phyloP scores from a whole-genome alignment of 2,329 filamentous ascomycete species.

The Sphaerulina musiva region DNA sequence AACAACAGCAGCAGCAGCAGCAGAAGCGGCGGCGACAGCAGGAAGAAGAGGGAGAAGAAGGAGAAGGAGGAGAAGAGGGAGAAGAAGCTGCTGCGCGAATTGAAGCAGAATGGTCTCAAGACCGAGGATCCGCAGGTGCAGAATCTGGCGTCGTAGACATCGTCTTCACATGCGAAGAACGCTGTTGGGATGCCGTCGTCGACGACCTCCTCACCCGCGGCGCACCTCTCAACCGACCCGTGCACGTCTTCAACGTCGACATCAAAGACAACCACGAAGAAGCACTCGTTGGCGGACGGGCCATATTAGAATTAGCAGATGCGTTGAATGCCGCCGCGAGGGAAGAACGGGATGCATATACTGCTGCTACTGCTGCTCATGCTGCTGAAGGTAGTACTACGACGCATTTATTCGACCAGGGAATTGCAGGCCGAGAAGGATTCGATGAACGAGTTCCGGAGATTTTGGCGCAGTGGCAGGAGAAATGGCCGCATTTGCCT shows the following conservation, averaged over 20 bases:
- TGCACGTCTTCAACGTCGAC: slow-evolving; percentile 97
- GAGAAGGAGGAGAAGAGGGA: no score
- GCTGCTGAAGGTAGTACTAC: slow-evolving; percentile 68
- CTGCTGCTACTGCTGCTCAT: slow-evolving; percentile 45
- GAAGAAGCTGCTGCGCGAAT: no score
- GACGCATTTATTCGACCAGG: slow-evolving; percentile 29
- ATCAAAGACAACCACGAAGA: slow-evolving; percentile 99
- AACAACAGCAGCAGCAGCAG: not conserved
- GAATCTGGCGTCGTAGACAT: slow-evolving; percentile 88
- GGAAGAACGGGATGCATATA: slow-evolving; percentile 68
- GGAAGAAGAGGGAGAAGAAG: slow-evolving; percentile 4
- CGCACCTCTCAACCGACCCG: slow-evolving; percentile 78
- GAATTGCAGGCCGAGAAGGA: slow-evolving; percentile 51
- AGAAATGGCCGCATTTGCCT: slow-evolving; percentile 84
- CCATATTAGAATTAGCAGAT: slow-evolving; percentile 85
- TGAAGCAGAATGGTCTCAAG: slow-evolving; percentile 48
- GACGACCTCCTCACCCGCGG: slow-evolving; percentile 87
- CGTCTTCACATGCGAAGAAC: slow-evolving; percentile 94
- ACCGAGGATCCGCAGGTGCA: slow-evolving; percentile 71
- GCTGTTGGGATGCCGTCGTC: slow-evolving; percentile 96
- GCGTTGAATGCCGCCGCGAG: slow-evolving; percentile 72
- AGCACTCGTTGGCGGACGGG: slow-evolving; percentile 79
- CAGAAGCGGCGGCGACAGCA: not conserved
- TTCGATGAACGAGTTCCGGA: slow-evolving; percentile 95
- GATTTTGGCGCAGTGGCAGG: slow-evolving; percentile 87